Evolutionary conservation across 139 green algal genomes (phyloP).

Genomic region (Ettlia oleoabundans): DNA sequence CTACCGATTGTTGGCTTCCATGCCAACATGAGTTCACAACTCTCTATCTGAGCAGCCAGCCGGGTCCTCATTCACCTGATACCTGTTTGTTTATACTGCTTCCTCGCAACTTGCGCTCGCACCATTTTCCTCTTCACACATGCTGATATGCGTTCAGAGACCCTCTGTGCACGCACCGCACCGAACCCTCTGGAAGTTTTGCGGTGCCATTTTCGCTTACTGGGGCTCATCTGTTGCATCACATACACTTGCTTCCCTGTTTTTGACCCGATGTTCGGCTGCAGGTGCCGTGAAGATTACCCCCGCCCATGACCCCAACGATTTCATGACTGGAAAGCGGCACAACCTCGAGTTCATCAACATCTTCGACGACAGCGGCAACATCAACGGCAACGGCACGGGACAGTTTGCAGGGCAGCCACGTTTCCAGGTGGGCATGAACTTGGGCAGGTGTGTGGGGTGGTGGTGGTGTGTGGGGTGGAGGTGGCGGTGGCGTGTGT

Average conservation of each 20-base stretch:
- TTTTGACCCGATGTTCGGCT: neutral
- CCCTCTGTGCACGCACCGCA: no score
- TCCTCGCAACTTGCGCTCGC: no score
- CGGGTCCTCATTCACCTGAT: neutral
- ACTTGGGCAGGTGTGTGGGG: no score
- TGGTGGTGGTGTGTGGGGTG: no score
- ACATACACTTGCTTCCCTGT: neutral
- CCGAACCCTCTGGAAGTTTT: no score
- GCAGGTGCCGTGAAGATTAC: constrained; percentile 92
- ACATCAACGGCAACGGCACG: constrained; percentile 79
- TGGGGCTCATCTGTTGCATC: no score
- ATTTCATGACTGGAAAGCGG: constrained; percentile 91
- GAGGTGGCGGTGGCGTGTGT: no score
- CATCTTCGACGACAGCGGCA: constrained; percentile 93
- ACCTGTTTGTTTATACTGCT: no score
- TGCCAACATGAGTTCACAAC: constrained; percentile 42
- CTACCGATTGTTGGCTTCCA: constrained; percentile 36
- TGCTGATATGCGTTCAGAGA: no score
- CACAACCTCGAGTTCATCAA: constrained; percentile 94
- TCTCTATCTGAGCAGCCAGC: constrained; percentile 42
- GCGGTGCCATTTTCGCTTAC: no score
- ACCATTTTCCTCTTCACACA: neutral
- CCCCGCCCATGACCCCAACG: constrained; percentile 97
- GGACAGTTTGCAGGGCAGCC: constrained; percentile 87
- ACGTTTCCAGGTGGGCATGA: constrained; percentile 88